Conservation (phyloP, 1,284 basidiomycete species). For the Boletus albobrunnescens region DNA sequence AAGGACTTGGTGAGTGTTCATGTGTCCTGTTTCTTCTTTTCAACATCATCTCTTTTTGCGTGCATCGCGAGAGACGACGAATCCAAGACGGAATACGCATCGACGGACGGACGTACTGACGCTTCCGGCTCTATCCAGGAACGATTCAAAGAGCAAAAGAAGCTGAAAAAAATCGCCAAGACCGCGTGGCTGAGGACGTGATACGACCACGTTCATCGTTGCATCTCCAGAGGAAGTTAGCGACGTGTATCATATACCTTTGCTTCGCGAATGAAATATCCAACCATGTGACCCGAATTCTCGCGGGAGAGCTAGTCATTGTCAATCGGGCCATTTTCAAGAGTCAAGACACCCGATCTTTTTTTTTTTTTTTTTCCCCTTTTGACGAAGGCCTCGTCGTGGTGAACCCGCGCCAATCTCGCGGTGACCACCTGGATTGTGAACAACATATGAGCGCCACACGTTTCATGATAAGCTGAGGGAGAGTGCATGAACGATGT, state of each 20-base stretch:
- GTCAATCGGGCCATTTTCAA: neutral
- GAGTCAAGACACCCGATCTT: too few relatives aligned
- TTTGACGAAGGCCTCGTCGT: too few relatives aligned
- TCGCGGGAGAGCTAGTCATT: neutral
- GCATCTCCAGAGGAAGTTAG: neutral
- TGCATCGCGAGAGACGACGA: constrained; percentile 18
- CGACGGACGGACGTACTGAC: constrained; percentile 26
- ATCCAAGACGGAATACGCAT: constrained; percentile 18
- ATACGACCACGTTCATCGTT: neutral
- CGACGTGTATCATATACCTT: constrained; percentile 11
- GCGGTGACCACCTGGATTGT: too few relatives aligned
- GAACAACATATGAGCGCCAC: too few relatives aligned
- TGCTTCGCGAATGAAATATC: constrained; percentile 2
- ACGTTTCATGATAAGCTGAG: too few relatives aligned
- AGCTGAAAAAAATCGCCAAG: constrained; percentile 77
- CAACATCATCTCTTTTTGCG: constrained; percentile 17
- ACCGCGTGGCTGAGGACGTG: constrained; percentile 82
- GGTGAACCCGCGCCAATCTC: too few relatives aligned
- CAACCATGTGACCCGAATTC: neutral
- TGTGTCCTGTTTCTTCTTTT: constrained; percentile 4
- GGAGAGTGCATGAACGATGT: too few relatives aligned
- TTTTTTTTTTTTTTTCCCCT: too few relatives aligned
- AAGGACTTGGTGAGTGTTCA: constrained; percentile 69
- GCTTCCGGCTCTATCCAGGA: constrained; percentile 49
- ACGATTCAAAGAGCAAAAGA: constrained; percentile 83